Percentiles rank a stretch among this genome's conserved stretches.
Evolutionary conservation across 164 flowering plant species (phyloP).

Genomic region (Sedum album): DNA sequence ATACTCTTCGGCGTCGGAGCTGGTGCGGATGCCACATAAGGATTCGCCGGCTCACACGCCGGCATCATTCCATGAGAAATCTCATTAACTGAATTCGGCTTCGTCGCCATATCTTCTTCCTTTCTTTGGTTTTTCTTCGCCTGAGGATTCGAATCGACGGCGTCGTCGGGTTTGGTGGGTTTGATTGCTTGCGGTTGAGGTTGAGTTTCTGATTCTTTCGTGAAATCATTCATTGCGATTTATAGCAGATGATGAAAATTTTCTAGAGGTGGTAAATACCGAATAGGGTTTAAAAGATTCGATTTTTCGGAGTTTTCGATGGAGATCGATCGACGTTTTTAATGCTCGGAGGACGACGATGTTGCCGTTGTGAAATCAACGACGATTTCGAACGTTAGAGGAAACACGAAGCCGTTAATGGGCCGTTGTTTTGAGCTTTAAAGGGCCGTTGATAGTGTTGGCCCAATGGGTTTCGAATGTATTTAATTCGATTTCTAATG

Average conservation of each 20-base stretch:
- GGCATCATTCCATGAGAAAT: not conserved
- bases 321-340: not conserved
- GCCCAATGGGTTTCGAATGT: no score
- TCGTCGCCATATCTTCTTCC: not conserved
- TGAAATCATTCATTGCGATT: not conserved
- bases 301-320: constrained; percentile 1
- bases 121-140: not conserved
- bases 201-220: not conserved
- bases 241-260: not conserved
- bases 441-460: not conserved
- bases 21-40: not conserved
- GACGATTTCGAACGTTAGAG: not conserved
- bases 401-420: not conserved
- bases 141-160: not conserved
- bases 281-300: not conserved
- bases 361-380: not conserved
- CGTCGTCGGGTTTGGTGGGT: not conserved
- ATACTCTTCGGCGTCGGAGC: not conserved
- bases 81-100: not conserved
- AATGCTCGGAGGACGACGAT: not conserved
- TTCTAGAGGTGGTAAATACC: not conserved
- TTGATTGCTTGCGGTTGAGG: not conserved
- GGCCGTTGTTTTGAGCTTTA: not conserved
- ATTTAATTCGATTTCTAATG: no score
- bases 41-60: constrained; percentile 1